These are phyloP conservation scores for Aspergillus incahuasiensis DNA, from an alignment of 495 filamentous ascomycete genomes.

Conservation along the genomic window DNA sequence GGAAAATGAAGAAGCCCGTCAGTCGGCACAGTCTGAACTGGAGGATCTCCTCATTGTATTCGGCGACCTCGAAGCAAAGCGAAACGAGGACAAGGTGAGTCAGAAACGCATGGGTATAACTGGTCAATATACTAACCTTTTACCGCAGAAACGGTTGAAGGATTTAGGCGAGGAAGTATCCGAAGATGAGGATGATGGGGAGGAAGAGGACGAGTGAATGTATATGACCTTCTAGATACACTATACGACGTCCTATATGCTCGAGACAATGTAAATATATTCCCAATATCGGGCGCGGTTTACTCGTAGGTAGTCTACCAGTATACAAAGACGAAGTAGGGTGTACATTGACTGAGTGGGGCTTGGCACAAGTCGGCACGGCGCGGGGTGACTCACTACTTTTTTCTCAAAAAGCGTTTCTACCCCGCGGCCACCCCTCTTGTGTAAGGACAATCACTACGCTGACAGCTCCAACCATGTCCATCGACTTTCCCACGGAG, in stretches of 20 bases:
- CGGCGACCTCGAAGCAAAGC: slow-evolving; percentile 84
- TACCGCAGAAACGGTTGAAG: slow-evolving; percentile 61
- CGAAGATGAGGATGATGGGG: slow-evolving; percentile 72
- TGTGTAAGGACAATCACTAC: slow-evolving; percentile 8
- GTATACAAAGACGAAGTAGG: background rate
- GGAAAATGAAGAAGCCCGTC: slow-evolving; percentile 61
- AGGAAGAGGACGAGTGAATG: slow-evolving; percentile 50
- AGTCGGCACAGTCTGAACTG: slow-evolving; percentile 63
- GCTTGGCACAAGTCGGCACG: slow-evolving; percentile 23
- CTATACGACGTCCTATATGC: background rate
- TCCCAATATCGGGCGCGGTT: background rate
- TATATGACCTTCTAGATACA: background rate
- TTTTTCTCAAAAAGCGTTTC: slow-evolving; percentile 17
- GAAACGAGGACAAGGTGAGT: slow-evolving; percentile 72
- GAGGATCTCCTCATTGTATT: slow-evolving; percentile 86
- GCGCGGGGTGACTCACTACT: slow-evolving; percentile 37
- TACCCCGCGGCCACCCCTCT: slow-evolving; percentile 24
- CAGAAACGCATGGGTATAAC: background rate
- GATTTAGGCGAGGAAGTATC: slow-evolving; percentile 69
- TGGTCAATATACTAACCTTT: slow-evolving; percentile 23
- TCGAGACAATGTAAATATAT: slow-evolving; percentile 1
- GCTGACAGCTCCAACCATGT: slow-evolving; percentile 51
- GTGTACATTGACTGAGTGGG: slow-evolving; percentile 1
- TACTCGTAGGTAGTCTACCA: background rate
- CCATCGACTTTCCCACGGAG: slow-evolving; percentile 86